phyloP scores from a whole-genome alignment of 495 filamentous ascomycete species.

The Aspergillus incahuasiensis region DNA sequence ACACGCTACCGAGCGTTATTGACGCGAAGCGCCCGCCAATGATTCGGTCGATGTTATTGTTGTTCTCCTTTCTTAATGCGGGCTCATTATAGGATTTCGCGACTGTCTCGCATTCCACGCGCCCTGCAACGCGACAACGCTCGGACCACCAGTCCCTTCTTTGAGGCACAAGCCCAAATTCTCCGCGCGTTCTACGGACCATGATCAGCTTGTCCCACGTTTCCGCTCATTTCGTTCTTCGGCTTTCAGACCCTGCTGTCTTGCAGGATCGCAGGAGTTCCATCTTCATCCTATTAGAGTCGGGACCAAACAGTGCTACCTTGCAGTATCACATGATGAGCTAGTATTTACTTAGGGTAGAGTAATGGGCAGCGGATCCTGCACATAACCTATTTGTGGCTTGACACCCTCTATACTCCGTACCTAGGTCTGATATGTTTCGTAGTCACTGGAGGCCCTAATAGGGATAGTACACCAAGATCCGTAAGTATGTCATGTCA shows the following conservation, averaged over 20 bases:
- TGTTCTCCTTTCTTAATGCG: slow-evolving; percentile 7
- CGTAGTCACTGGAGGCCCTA: too few species aligned
- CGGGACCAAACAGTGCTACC: not conserved
- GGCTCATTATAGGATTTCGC: slow-evolving; percentile 7
- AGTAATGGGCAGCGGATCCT: too few species aligned
- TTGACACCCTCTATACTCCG: too few species aligned
- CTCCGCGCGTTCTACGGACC: not conserved
- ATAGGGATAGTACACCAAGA: too few species aligned
- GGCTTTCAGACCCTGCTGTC: not conserved
- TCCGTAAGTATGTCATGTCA: not conserved
- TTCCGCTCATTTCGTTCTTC: not conserved
- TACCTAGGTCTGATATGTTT: too few species aligned
- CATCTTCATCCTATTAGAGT: not conserved
- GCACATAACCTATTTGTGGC: too few species aligned
- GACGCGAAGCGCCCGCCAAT: slow-evolving; percentile 15
- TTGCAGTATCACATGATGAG: not conserved
- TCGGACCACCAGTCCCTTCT: slow-evolving; percentile 15
- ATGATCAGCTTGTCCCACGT: not conserved
- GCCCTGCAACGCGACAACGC: slow-evolving; percentile 16
- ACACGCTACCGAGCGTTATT: slow-evolving; percentile 14
- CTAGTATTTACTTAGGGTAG: not conserved
- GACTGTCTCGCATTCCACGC: slow-evolving; percentile 23
- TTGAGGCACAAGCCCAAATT: slow-evolving; percentile 10
- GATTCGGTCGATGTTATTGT: slow-evolving; percentile 2
- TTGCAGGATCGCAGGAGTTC: not conserved